phyloP scores from a whole-genome alignment of 2,329 filamentous ascomycete genomes.

The Aureobasidium subglaciale region DNA sequence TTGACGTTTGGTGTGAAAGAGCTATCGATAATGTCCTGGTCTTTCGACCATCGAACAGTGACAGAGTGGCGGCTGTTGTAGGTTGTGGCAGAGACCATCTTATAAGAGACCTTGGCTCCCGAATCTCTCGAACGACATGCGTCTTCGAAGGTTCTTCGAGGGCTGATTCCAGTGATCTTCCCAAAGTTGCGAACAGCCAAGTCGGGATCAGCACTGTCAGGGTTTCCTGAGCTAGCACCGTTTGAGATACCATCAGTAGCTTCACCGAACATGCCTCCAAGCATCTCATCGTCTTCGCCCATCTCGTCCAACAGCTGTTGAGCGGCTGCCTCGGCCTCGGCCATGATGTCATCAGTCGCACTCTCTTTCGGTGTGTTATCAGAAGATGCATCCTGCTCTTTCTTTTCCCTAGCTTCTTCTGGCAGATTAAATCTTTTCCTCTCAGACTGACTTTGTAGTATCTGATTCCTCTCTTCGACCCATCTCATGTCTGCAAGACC shows the following conservation, averaged over 20 bases:
- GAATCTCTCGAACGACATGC: slow-evolving; percentile 77
- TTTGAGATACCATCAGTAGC: slow-evolving; percentile 9
- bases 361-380: slow-evolving; percentile 1
- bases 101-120: slow-evolving; percentile 59
- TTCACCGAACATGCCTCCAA: slow-evolving; percentile 52
- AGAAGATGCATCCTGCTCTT: not conserved
- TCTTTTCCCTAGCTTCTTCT: slow-evolving; percentile 12
- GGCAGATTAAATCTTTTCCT: slow-evolving; percentile 25
- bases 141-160: slow-evolving; percentile 73
- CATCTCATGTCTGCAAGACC: slow-evolving; percentile 40
- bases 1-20: slow-evolving; percentile 37
- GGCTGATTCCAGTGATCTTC: slow-evolving; percentile 68
- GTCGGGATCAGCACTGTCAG: slow-evolving; percentile 32
- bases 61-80: slow-evolving; percentile 72
- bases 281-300: slow-evolving; percentile 47
- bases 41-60: slow-evolving; percentile 70
- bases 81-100: slow-evolving; percentile 61
- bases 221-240: slow-evolving; percentile 13
- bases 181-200: slow-evolving; percentile 74
- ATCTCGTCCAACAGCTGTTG: slow-evolving; percentile 28
- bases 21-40: slow-evolving; percentile 49
- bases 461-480: slow-evolving; percentile 36
- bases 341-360: slow-evolving; percentile 41
- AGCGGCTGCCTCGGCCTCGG: slow-evolving; percentile 36
- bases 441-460: slow-evolving; percentile 34